Conservation (phyloP, 257 asterid genomes). For the Buddleja alternifolia region DNA sequence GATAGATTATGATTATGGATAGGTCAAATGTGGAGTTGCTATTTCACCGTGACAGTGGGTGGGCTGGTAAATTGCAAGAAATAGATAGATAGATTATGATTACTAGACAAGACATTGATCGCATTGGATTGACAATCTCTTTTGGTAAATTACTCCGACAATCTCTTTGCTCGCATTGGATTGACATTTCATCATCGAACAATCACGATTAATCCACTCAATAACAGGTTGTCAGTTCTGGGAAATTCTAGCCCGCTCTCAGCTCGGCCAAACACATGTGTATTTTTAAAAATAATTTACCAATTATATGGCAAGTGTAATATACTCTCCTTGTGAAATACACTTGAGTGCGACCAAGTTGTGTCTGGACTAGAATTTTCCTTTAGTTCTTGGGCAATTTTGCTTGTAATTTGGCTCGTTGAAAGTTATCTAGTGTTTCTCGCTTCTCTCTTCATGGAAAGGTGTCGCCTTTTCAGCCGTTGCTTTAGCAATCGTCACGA, state of each 20-base stretch:
- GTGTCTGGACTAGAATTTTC: too few relatives aligned
- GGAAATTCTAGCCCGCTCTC: too few relatives aligned
- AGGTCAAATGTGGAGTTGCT: too few relatives aligned
- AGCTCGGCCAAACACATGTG: too few relatives aligned
- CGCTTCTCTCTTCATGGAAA: conserved; percentile 83
- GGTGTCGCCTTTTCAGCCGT: conserved; percentile 61
- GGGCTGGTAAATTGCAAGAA: too few relatives aligned
- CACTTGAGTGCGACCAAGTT: too few relatives aligned
- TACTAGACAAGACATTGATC: conserved; percentile 78
- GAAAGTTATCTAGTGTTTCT: conserved; percentile 60
- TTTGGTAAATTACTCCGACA: conserved; percentile 47
- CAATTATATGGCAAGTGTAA: too few relatives aligned
- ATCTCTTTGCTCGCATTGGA: not conserved
- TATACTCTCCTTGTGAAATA: too few relatives aligned
- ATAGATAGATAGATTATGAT: too few relatives aligned
- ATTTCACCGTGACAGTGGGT: too few relatives aligned
- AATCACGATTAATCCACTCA: conserved; percentile 18
- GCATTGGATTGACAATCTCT: conserved; percentile 93
- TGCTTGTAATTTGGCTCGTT: conserved; percentile 56
- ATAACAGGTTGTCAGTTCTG: conserved; percentile 73
- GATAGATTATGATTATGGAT: too few relatives aligned
- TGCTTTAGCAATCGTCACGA: conserved; percentile 57
- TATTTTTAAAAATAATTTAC: too few relatives aligned
- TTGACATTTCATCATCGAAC: not conserved
- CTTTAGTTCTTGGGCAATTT: conserved; percentile 73